These are phyloP conservation scores for Manihot esculenta DNA, from an alignment of 441 rosid species.

Conservation along the genomic window DNA sequence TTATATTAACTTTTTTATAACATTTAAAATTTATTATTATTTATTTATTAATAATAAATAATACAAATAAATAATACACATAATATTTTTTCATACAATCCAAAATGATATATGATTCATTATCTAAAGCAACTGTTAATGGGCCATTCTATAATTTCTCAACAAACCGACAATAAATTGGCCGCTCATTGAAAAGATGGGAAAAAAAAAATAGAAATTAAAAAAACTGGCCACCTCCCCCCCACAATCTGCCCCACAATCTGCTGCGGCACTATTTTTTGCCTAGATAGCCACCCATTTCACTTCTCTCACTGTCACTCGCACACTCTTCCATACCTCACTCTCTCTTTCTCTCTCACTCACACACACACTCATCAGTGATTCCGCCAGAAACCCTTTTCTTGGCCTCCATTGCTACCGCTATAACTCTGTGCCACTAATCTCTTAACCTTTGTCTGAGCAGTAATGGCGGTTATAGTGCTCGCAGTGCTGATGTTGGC, in stretches of 20 bases:
- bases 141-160: too few species aligned
- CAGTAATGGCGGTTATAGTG: constrained; percentile 51
- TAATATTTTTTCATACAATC: too few species aligned
- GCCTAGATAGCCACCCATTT: neutral
- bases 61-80: too few species aligned
- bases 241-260: too few species aligned
- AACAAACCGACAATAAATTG: too few species aligned
- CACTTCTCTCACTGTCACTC: neutral
- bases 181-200: too few species aligned
- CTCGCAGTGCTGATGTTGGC: constrained; percentile 52
- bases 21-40: too few species aligned
- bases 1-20: too few species aligned
- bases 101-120: too few species aligned
- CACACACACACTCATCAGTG: neutral
- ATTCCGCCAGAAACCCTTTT: constrained; percentile 26
- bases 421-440: neutral
- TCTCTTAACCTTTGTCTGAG: constrained; percentile 9
- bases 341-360: constrained; percentile 13
- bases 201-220: too few species aligned
- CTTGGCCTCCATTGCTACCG: constrained; percentile 4
- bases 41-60: too few species aligned
- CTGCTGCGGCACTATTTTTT: constrained; percentile 13
- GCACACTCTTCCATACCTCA: neutral
- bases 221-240: constrained; percentile 16
- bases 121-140: too few species aligned